phyloP scores from a whole-genome alignment of 495 filamentous ascomycete genomes.

The Talaromyces thailandensis region DNA sequence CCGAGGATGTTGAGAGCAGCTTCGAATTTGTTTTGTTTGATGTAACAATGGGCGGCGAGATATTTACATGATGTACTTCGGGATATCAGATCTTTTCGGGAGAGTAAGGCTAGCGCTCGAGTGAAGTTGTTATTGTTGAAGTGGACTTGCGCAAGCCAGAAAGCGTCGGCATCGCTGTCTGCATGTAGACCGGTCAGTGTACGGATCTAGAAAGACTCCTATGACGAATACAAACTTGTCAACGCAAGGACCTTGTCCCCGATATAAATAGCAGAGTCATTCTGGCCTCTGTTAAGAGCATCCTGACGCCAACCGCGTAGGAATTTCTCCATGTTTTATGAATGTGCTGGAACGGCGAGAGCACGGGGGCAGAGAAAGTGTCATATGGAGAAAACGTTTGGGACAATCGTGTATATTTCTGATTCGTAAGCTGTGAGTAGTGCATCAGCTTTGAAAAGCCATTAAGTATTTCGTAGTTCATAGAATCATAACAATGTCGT shows the following conservation, averaged over 20 bases:
- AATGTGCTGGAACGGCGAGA: background rate
- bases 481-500: background rate
- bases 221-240: slow-evolving; percentile 54
- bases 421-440: background rate
- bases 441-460: background rate
- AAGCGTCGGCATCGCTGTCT: slow-evolving; percentile 88
- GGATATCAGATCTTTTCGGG: slow-evolving; percentile 74
- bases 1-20: slow-evolving; percentile 84
- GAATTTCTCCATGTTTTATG: slow-evolving; percentile 73
- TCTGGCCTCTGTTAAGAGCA: slow-evolving; percentile 85
- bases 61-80: slow-evolving; percentile 81
- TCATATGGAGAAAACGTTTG: background rate
- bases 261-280: slow-evolving; percentile 91
- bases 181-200: slow-evolving; percentile 14
- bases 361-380: background rate
- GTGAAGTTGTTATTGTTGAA: slow-evolving; percentile 91
- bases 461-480: background rate
- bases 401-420: background rate
- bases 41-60: slow-evolving; percentile 84
- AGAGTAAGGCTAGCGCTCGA: slow-evolving; percentile 74
- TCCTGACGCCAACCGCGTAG: slow-evolving; percentile 89
- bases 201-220: background rate
- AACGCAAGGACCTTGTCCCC: slow-evolving; percentile 93
- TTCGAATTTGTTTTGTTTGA: slow-evolving; percentile 81
- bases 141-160: slow-evolving; percentile 90